Conservation (phyloP, 2,329 filamentous ascomycete species). For the Cercospora sp. region DNA sequence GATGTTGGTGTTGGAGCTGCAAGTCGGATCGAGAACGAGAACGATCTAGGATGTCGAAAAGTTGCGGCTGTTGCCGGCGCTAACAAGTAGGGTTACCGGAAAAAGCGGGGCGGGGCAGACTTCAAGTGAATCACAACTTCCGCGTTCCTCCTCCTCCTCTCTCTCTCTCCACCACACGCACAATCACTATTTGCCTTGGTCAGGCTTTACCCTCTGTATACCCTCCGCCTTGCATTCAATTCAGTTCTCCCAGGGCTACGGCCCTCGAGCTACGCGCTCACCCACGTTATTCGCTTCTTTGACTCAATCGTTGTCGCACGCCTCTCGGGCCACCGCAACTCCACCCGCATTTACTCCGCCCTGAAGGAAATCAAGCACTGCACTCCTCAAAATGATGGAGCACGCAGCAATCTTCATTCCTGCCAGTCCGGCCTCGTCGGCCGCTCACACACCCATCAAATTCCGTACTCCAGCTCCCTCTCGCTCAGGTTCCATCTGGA, state of each 20-base stretch:
- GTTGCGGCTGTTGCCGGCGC: background rate
- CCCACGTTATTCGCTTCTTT: background rate
- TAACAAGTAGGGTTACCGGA: constrained; percentile 3
- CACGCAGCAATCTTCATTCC: constrained; percentile 19
- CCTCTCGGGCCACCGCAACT: background rate
- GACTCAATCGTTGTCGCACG: background rate
- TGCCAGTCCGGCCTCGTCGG: constrained; percentile 15
- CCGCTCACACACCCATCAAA: constrained; percentile 12
- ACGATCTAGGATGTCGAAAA: background rate
- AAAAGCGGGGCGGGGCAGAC: constrained; percentile 2
- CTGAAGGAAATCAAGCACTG: background rate
- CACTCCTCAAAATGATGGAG: constrained; percentile 7
- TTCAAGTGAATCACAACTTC: constrained; percentile 6
- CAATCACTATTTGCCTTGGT: constrained; percentile 14
- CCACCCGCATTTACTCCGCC: background rate
- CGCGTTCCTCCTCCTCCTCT: background rate
- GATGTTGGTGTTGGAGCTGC: constrained; percentile 5
- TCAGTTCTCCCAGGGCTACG: constrained; percentile 8
- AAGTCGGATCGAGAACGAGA: background rate
- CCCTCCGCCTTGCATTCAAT: constrained; percentile 5
- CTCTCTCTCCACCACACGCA: background rate
- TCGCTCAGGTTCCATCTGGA: constrained; percentile 13
- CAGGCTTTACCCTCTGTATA: constrained; percentile 11
- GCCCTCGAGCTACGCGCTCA: constrained; percentile 13
- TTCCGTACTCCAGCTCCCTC: constrained; percentile 12